Evolutionary conservation across 768 basidiomycete species (phyloP), one percentile per base, ranked within the genome.

Genomic region (Tulasnella sp.): DNA sequence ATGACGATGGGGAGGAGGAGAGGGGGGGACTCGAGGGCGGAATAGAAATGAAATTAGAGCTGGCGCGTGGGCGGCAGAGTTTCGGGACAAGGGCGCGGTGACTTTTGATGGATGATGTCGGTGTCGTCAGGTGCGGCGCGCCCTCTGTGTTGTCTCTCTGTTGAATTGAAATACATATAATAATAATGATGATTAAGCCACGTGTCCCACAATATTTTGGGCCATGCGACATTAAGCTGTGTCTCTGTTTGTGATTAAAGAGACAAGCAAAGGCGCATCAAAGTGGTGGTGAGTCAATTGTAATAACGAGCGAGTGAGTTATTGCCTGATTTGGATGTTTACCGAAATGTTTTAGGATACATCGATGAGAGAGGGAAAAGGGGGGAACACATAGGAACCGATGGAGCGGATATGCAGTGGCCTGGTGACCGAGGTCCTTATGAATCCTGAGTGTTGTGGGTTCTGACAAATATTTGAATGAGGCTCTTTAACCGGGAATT

Each of bases 381-480:
- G 16, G 12, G 44, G 14, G 19, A 14, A 44, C n/a, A 18, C 12
- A 18, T 9, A 34, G 2, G 14, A 68, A 0, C 62, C 62, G 34
- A 18, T 16, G 34, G 1, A 36, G 27, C 7, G 62, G 62, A 34
- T 58, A 68, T 68, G 27, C 62, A 27, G 3, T 27, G 73, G 7
- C 14, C 7, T 39, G 73, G 73, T 74, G 73, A 3, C 39, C 38
- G 73, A 21, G 39, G 73, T 74, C 73, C 73, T 7, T 1, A 0
- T n/a, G 18, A 0, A 10, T 12, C 62, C 62, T 68, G 62, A 68
- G 62, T 68, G 62, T 68, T 68, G 52, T 52, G 52, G 52, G 52
- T 52, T n/a, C 24, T 68, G 62, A 68, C 62, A 68, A 68, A 68
- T 68, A 68, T 68, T 68, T 68, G 62, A 68, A 68, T 68, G 62